Percentiles rank a stretch among this genome's conserved stretches.
Evolutionary conservation across 1,284 basidiomycete genomes (phyloP).

Genomic region (Puccinia polysora): DNA sequence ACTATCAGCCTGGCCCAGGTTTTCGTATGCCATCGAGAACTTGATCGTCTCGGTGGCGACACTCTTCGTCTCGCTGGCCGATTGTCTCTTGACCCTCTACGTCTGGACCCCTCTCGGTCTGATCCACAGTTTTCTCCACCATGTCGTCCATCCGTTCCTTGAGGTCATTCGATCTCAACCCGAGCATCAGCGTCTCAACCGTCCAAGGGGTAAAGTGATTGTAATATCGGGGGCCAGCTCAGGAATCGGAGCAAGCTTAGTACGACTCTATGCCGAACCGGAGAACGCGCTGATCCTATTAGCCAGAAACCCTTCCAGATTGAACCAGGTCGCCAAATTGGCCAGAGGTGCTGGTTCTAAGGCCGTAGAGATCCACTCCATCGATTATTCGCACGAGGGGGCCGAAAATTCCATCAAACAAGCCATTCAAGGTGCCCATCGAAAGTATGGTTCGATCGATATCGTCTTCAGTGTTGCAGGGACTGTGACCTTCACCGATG

Average conservation of each 20-base stretch:
- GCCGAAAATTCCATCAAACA: constrained; percentile 29
- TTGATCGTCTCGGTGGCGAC: constrained; percentile 24
- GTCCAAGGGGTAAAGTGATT: neutral
- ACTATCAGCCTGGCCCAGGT: constrained; percentile 1
- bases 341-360: constrained; percentile 16
- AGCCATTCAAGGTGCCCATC: neutral
- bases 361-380: constrained; percentile 27
- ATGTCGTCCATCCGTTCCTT: constrained; percentile 7
- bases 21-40: constrained; percentile 32
- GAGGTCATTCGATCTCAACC: neutral
- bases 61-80: neutral
- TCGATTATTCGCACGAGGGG: constrained; percentile 27
- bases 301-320: constrained; percentile 24
- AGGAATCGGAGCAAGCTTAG: constrained; percentile 35
- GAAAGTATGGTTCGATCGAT: constrained; percentile 43
- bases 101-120: constrained; percentile 39
- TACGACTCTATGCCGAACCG: constrained; percentile 19
- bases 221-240: constrained; percentile 40
- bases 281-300: constrained; percentile 20
- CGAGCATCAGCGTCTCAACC: neutral
- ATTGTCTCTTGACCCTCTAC: constrained; percentile 27
- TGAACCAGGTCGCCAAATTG: constrained; percentile 36
- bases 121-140: neutral
- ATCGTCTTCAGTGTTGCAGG: constrained; percentile 25
- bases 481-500: constrained; percentile 41